Conservation (phyloP, 345 rosid genomes). For the Syzygium jambos region DNA sequence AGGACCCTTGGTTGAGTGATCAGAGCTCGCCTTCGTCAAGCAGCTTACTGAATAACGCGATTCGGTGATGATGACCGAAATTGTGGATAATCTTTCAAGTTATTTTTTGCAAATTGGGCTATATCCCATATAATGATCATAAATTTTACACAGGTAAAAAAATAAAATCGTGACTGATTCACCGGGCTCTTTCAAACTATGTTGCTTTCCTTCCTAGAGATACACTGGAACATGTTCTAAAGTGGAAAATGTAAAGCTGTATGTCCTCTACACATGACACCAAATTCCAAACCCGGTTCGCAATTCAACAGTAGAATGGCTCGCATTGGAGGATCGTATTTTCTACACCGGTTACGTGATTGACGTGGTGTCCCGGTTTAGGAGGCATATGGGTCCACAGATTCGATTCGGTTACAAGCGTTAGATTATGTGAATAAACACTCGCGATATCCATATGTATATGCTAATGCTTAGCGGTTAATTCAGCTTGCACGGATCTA, state of each 20-base stretch:
- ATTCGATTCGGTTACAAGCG: background rate
- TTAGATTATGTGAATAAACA: background rate
- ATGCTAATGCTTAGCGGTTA: background rate
- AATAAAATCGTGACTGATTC: background rate
- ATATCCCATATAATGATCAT: background rate
- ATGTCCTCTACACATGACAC: background rate
- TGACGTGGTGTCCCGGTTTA: background rate
- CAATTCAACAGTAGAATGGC: background rate
- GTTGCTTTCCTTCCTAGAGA: background rate
- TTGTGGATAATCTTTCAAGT: background rate
- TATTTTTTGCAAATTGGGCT: background rate
- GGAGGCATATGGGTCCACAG: background rate
- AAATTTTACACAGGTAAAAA: background rate
- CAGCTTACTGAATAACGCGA: slow-evolving; percentile 60
- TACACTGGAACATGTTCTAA: accelerated
- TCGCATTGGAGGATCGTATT: background rate
- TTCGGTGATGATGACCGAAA: slow-evolving; percentile 15
- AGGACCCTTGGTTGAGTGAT: slow-evolving; percentile 82
- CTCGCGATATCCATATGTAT: background rate
- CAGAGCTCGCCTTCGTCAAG: slow-evolving; percentile 85
- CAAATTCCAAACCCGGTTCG: background rate
- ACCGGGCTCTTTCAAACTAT: background rate
- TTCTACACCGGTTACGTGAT: background rate
- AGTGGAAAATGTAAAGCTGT: background rate
- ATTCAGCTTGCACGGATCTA: background rate